Conservation (phyloP, 1,284 basidiomycete genomes). For the Malassezia yamatoensis region DNA sequence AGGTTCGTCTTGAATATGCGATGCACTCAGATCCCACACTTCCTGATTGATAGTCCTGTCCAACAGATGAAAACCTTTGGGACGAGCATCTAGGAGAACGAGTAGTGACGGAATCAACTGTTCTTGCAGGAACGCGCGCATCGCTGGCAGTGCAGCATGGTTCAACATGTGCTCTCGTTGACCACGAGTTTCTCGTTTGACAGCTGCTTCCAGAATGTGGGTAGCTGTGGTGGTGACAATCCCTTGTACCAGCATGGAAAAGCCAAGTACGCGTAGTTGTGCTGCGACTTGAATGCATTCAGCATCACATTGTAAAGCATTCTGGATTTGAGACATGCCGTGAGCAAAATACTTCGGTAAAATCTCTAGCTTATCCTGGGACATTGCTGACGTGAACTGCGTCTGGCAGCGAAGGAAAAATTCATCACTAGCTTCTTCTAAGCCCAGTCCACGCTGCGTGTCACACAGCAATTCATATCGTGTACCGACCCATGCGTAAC, state of each 20-base stretch:
- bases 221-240: constrained; percentile 7
- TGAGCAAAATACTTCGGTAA: constrained; percentile 2
- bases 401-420: constrained; percentile 8
- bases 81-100: constrained; percentile 8
- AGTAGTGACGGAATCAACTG: constrained; percentile 13
- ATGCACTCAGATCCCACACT: constrained; percentile 16
- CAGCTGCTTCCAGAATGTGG: constrained; percentile 3
- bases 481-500: constrained; percentile 5
- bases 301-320: neutral
- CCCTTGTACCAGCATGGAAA: constrained; percentile 11
- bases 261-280: constrained; percentile 14
- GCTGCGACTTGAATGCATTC: constrained; percentile 6
- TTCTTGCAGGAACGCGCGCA: constrained; percentile 2
- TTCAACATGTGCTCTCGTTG: neutral
- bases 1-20: constrained; percentile 3
- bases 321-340: neutral
- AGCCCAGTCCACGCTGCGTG: neutral
- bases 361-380: constrained; percentile 1
- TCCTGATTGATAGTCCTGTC: neutral
- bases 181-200: neutral
- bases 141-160: constrained; percentile 1
- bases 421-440: neutral
- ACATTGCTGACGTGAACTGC: constrained; percentile 3
- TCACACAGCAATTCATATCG: constrained; percentile 2
- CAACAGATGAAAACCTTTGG: neutral